Evolutionary conservation across 73 alveolate species (phyloP).

Genomic region (Paramecium pentaurelia): DNA sequence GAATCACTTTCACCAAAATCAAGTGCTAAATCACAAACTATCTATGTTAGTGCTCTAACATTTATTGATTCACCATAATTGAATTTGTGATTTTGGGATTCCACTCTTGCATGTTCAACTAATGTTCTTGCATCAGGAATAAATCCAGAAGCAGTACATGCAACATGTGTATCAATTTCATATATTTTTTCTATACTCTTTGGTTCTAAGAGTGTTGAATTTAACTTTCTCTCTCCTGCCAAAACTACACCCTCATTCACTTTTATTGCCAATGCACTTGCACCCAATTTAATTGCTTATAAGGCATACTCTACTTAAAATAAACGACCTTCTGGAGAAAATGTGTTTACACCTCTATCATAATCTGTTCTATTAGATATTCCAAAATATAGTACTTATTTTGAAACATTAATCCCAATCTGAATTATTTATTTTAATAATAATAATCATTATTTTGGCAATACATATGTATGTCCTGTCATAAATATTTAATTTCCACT

Average conservation of each 20-base stretch:
- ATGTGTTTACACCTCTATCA: constrained; percentile 96
- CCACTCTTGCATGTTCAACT: constrained; percentile 94
- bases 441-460: background rate
- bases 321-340: constrained; percentile 93
- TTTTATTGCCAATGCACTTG: constrained; percentile 42
- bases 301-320: constrained; percentile 94
- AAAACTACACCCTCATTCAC: constrained; percentile 37
- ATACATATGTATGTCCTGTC: constrained; percentile 12
- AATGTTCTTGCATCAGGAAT: constrained; percentile 93
- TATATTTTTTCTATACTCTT: constrained; percentile 24
- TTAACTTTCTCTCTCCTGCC: constrained; percentile 36
- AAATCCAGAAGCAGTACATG: constrained; percentile 75
- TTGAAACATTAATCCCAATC: constrained; percentile 22
- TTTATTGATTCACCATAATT: constrained; percentile 84
- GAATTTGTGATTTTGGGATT: constrained; percentile 92
- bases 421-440: background rate
- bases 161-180: constrained; percentile 10
- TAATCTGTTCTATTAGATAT: constrained; percentile 67
- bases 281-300: constrained; percentile 74
- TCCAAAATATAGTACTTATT: background rate
- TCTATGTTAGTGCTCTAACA: constrained; percentile 84
- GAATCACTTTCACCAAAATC: constrained; percentile 94
- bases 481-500: background rate
- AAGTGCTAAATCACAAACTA: constrained; percentile 91
- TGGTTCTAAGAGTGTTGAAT: constrained; percentile 37